A percentile compares a stretch with the other conserved stretches of the same genome.
These are phyloP conservation scores for Bondarzewia mesenterica DNA, from an alignment of 1,284 basidiomycete species.

Conservation along the genomic window DNA sequence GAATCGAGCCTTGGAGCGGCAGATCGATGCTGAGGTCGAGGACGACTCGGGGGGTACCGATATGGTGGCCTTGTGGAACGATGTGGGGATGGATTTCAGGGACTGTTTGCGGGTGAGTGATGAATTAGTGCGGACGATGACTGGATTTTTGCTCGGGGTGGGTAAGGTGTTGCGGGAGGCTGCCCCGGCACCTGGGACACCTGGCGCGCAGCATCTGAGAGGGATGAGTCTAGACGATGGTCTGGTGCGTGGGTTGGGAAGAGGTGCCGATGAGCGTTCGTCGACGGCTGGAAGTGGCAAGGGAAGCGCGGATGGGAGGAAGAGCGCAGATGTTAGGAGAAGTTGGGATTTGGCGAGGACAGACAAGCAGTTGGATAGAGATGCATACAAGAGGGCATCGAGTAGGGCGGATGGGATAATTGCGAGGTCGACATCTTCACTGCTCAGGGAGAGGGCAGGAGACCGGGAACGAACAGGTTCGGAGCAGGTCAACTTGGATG, in stretches of 20 bases:
- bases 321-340: constrained; percentile 37
- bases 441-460: constrained; percentile 12
- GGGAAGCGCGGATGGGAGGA: constrained; percentile 18
- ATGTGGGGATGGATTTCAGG: constrained; percentile 59
- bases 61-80: constrained; percentile 53
- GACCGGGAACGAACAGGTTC: constrained; percentile 15
- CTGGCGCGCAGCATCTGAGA: constrained; percentile 30
- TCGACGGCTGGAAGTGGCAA: constrained; percentile 13
- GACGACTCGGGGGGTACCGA: constrained; percentile 32
- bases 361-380: constrained; percentile 5
- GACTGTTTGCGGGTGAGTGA: constrained; percentile 66
- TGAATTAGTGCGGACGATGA: constrained; percentile 66
- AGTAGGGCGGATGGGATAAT: constrained; percentile 16
- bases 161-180: constrained; percentile 60
- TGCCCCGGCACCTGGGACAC: constrained; percentile 17
- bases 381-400: constrained; percentile 16
- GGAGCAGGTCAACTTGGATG: constrained; percentile 15
- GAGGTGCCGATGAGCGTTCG: constrained; percentile 9
- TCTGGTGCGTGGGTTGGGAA: constrained; percentile 9
- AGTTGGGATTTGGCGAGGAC: constrained; percentile 44
- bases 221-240: constrained; percentile 44
- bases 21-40: constrained; percentile 65
- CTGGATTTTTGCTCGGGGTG: constrained; percentile 62
- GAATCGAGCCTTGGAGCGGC: constrained; percentile 52
- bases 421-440: constrained; percentile 19